Evolutionary conservation across 2,329 filamentous ascomycete genomes (phyloP).

Genomic region (Colletotrichum australisinense): DNA sequence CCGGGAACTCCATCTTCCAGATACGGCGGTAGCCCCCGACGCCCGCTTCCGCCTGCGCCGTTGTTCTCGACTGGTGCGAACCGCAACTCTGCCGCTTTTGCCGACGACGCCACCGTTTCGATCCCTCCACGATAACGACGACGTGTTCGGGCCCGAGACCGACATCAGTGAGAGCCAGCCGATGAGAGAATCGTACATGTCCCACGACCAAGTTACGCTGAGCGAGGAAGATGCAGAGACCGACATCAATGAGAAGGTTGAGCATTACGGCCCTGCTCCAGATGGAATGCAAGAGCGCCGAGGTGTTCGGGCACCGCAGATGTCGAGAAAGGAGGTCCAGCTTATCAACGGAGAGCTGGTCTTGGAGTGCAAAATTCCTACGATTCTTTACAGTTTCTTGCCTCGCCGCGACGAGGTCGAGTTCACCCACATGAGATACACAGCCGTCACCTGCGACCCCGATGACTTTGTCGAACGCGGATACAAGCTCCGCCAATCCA

Average conservation of each 20-base stretch:
- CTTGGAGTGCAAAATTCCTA: conserved; percentile 98
- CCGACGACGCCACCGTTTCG: conserved; percentile 76
- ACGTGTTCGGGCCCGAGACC: conserved; percentile 77
- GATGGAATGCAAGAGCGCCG: conserved; percentile 87
- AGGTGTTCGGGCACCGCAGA: conserved; percentile 87
- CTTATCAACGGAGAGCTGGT: conserved; percentile 98
- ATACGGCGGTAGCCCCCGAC: conserved; percentile 88
- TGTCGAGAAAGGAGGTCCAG: conserved; percentile 92
- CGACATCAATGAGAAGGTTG: conserved; percentile 66
- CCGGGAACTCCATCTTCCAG: conserved; percentile 91
- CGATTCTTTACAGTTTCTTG: conserved; percentile 96
- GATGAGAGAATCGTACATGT: conserved; percentile 67
- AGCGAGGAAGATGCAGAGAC: conserved; percentile 55
- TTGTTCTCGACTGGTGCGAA: conserved; percentile 73
- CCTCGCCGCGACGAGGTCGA: conserved; percentile 93
- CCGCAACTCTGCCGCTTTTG: conserved; percentile 63
- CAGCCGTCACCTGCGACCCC: conserved; percentile 96
- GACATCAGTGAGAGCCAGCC: conserved; percentile 64
- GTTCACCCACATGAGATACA: conserved; percentile 99
- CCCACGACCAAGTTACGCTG: conserved; percentile 64
- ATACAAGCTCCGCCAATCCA: conserved; percentile 93
- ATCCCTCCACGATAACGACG: conserved; percentile 77
- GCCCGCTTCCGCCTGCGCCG: conserved; percentile 89
- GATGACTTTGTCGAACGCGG: conserved; percentile 91
- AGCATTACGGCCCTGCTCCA: conserved; percentile 90